phyloP scores from a whole-genome alignment of 129 eudicot species.

The Tanacetum coccineum region DNA sequence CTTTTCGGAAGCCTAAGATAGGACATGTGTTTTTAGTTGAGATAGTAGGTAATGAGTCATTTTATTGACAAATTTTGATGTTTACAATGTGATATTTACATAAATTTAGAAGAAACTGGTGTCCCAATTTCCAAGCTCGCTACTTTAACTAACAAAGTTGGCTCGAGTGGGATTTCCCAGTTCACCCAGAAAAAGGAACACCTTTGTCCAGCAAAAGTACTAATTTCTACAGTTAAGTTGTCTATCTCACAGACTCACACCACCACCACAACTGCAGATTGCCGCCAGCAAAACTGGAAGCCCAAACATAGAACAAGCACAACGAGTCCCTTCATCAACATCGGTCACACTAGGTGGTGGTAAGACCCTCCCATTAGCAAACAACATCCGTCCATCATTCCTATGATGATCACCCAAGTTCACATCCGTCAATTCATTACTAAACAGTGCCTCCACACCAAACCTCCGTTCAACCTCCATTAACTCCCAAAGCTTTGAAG shows the following conservation, averaged over 20 bases:
- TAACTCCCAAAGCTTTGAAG: slow-evolving; percentile 66
- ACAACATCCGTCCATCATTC: slow-evolving; percentile 48
- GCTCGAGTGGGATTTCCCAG: too few species aligned
- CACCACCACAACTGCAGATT: slow-evolving; percentile 43
- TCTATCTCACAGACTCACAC: slow-evolving; percentile 17
- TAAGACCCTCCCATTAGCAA: slow-evolving; percentile 73
- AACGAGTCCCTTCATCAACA: slow-evolving; percentile 35
- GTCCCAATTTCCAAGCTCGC: slow-evolving; percentile 18
- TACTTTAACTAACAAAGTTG: slow-evolving; percentile 4
- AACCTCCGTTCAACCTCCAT: slow-evolving; percentile 71
- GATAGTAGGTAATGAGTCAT: background rate
- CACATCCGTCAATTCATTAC: slow-evolving; percentile 30
- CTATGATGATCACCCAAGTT: slow-evolving; percentile 21
- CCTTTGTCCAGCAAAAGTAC: slow-evolving; percentile 5
- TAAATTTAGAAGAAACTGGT: background rate
- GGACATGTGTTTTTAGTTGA: background rate
- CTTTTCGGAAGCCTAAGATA: too few species aligned
- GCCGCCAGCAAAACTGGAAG: slow-evolving; percentile 47
- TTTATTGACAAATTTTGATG: slow-evolving; percentile 10
- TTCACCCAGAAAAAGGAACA: background rate
- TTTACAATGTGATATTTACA: slow-evolving; percentile 12
- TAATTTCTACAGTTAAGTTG: background rate
- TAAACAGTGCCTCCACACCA: slow-evolving; percentile 44
- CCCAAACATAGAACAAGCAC: slow-evolving; percentile 37
- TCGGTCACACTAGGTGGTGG: slow-evolving; percentile 39